Evolutionary conservation across 805 yeast species (phyloP), one percentile per base, ranked within the genome.

Genomic region (Hanseniaspora thailandica): DNA sequence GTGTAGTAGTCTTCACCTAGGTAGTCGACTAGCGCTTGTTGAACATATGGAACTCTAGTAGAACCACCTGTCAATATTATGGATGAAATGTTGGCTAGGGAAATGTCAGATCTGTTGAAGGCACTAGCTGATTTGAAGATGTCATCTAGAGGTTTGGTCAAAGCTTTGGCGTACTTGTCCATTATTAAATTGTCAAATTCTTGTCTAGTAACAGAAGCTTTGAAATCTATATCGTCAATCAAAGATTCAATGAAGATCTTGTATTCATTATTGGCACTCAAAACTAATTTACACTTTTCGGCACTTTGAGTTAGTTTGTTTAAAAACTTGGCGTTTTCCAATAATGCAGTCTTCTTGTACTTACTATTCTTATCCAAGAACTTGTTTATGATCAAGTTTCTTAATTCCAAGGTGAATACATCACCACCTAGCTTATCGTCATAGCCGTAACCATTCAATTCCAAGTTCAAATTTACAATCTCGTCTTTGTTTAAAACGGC

Each of bases 11-110:
- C 45, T 19, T 77, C 78, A 0, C 83, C 86, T 40, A 82, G 69
- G 43, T 80, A 70, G 2, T 75, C 63, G 1, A 64, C 57, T 55
- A 86, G 69, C 51, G 75, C 76, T 54, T 77, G 74, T 66, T 87
- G 93, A 45, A 93, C 84, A 61, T 84, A 75, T 15, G 98, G 98
- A 30, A 87, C 85, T 65, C 98, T 79, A 5, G 90, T 80, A 0
- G 95, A 79, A 1, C 98, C 98, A 58, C 98, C 98, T 41, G 85
- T 77, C 53, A 89, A 73, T 54, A 93, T 80, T 3, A 93, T 79
- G 1, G 95, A 82, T 34, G 71, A 66, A 2, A 85, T 55, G 34
- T 78, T 72, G 2, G 65, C 63, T 22, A 72, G 55, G 13, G 34
- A 15, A 5, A 48, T 20, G 15, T 47, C 44, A 2, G 34, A 6